Percentiles rank a stretch among this genome's conserved stretches.
These are phyloP conservation scores for Hirsutella thompsonii DNA, from an alignment of 2,329 filamentous ascomycete species.

Conservation along the genomic window DNA sequence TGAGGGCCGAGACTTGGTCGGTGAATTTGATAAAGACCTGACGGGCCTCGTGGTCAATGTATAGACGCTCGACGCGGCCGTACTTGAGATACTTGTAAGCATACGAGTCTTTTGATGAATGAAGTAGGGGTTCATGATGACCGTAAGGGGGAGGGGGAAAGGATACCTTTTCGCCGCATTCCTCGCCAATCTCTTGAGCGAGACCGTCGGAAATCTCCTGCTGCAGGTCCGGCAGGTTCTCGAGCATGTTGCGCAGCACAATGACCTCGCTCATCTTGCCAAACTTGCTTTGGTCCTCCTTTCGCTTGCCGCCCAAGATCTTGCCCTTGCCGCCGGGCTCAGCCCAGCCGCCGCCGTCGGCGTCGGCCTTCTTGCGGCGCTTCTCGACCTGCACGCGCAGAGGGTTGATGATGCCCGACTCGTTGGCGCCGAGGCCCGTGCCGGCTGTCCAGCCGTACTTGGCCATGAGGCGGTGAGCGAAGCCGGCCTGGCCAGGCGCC, in stretches of 20 bases:
- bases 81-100: constrained; percentile 37
- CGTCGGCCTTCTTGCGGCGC: constrained; percentile 64
- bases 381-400: constrained; percentile 78
- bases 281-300: constrained; percentile 37
- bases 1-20: constrained; percentile 67
- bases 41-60: constrained; percentile 50
- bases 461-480: constrained; percentile 76
- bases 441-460: constrained; percentile 94
- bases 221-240: constrained; percentile 64
- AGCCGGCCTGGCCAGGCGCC: constrained; percentile 69
- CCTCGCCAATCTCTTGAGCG: constrained; percentile 90
- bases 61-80: constrained; percentile 68
- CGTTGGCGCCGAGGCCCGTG: constrained; percentile 70
- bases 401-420: constrained; percentile 73
- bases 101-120: background rate
- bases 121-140: background rate
- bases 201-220: constrained; percentile 64
- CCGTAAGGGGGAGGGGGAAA: background rate
- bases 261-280: constrained; percentile 72
- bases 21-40: constrained; percentile 93
- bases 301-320: constrained; percentile 66
- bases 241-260: constrained; percentile 72
- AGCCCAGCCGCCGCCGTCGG: constrained; percentile 66
- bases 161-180: constrained; percentile 66
- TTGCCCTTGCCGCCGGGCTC: constrained; percentile 58